Conservation (phyloP, 495 filamentous ascomycete species). For the Cladorrhinum samala region DNA sequence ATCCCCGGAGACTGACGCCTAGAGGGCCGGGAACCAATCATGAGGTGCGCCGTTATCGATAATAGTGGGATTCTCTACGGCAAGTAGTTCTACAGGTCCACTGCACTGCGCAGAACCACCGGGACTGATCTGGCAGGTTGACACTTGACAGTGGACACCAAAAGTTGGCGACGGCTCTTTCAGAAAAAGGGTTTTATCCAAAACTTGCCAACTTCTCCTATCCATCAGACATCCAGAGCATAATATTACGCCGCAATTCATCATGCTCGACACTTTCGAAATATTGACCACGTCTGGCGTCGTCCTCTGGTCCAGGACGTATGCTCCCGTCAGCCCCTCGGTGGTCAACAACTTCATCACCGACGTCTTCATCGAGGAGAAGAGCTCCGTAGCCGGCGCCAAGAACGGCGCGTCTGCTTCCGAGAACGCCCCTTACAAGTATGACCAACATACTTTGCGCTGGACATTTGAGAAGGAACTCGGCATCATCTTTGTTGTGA, state of each 20-base stretch:
- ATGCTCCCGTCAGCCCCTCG: slow-evolving; percentile 68
- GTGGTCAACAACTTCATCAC: slow-evolving; percentile 91
- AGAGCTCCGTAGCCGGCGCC: slow-evolving; percentile 52
- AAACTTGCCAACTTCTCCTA: too few species aligned
- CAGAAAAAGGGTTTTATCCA: too few species aligned
- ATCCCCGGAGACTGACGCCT: slow-evolving; percentile 11
- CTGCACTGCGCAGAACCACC: neutral
- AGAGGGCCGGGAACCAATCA: slow-evolving; percentile 8
- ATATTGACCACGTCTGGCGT: slow-evolving; percentile 93
- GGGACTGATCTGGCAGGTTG: neutral
- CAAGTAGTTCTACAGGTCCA: neutral
- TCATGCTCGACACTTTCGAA: slow-evolving; percentile 93
- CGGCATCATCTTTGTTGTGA: slow-evolving; percentile 90
- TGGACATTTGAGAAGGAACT: slow-evolving; percentile 91
- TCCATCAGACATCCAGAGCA: too few species aligned
- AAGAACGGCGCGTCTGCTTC: slow-evolving; percentile 53
- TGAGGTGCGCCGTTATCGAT: slow-evolving; percentile 10
- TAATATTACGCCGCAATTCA: too few species aligned
- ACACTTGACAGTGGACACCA: neutral
- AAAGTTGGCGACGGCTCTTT: neutral
- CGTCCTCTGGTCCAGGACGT: slow-evolving; percentile 90
- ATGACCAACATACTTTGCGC: slow-evolving; percentile 90
- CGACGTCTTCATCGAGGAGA: slow-evolving; percentile 96
- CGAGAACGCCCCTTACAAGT: slow-evolving; percentile 68
- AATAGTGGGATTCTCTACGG: neutral